Evolutionary conservation across 805 yeast species (phyloP), one percentile per base, ranked within the genome.

Genomic region (Kodamaea leandrae): DNA sequence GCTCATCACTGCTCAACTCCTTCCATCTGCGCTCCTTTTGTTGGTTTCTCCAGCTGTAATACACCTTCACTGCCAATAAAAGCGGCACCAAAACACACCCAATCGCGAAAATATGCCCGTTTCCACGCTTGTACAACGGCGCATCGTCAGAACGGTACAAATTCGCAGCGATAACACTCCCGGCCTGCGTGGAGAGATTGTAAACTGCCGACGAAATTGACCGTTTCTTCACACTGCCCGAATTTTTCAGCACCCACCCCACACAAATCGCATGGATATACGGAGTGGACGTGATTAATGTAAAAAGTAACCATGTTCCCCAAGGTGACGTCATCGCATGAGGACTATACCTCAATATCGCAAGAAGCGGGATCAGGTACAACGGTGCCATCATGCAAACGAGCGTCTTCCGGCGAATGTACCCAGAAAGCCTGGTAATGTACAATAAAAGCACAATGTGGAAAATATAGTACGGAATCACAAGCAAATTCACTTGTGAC

Each of bases 141-240:
- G 64, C 65, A 53, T 83, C 90, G 33, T 70, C 73, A 1, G 57
- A 54, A 30, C 81, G 60, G 58, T 83, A 83, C 6, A 83, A 68
- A 50, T 82, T 76, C 9, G 79, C 63, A 2, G 79, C 64, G 9
- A 74, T 62, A 37, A 83, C 78, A 13, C 66, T 59, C 1, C 80
- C 83, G 0, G 77, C 64, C 53, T 83, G 90, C 1, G 77, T 78
- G 54, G 71, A 74, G 68, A 82, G 79, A 51, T 82, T 83, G 54
- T 76, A 81, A 36, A 83, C 45, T 0, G 89, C 80, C 0, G 87
- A 78, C 9, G 83, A 72, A 3, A 83, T 78, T 0, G 88, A 76
- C 48, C 90, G 64, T 2, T 77, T 66, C 14, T 81, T 61, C 16
- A 83, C 83, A 1, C 82, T 68, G 53, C 77, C 76, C 6, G 86